phyloP scores from a whole-genome alignment of 2,329 filamentous ascomycete genomes.

The Sporothrix humicola region DNA sequence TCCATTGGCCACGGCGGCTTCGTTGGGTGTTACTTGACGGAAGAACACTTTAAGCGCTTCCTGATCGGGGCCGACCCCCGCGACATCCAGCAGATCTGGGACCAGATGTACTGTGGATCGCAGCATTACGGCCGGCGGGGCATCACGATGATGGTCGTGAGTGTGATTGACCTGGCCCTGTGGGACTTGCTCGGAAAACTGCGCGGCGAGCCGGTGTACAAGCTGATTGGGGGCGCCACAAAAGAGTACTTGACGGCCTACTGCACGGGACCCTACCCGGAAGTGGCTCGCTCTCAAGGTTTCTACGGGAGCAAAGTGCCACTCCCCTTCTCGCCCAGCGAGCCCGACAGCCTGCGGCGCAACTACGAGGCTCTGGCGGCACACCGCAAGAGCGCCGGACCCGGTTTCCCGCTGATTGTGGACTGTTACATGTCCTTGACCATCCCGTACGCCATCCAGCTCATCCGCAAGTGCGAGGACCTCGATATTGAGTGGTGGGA shows the following conservation, averaged over 20 bases:
- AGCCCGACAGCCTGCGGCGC: slow-evolving; percentile 80
- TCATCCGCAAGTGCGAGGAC: slow-evolving; percentile 81
- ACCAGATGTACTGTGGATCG: slow-evolving; percentile 93
- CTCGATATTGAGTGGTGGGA: slow-evolving; percentile 98
- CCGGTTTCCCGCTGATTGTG: slow-evolving; percentile 90
- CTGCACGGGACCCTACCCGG: slow-evolving; percentile 88
- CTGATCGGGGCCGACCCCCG: slow-evolving; percentile 85
- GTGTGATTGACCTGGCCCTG: slow-evolving; percentile 88
- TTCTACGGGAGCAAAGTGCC: slow-evolving; percentile 94
- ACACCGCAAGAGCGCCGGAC: slow-evolving; percentile 82
- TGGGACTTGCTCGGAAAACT: slow-evolving; percentile 95
- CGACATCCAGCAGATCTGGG: slow-evolving; percentile 89
- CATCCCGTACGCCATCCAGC: slow-evolving; percentile 88
- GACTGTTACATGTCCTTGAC: slow-evolving; percentile 98
- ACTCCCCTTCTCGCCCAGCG: slow-evolving; percentile 85
- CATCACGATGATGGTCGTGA: slow-evolving; percentile 86
- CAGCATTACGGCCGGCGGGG: slow-evolving; percentile 98
- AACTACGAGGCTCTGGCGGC: slow-evolving; percentile 88
- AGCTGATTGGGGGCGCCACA: slow-evolving; percentile 89
- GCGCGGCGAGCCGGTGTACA: slow-evolving; percentile 90
- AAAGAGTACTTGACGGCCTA: slow-evolving; percentile 85
- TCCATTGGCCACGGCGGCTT: slow-evolving; percentile 93
- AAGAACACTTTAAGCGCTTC: slow-evolving; percentile 93
- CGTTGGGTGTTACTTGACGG: slow-evolving; percentile 90
- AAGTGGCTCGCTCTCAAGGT: slow-evolving; percentile 79